A percentile compares a stretch with the other conserved stretches of the same genome.
These are phyloP conservation scores for Talaromyces pinophilus DNA, from an alignment of 2,329 filamentous ascomycete genomes.

Conservation along the genomic window DNA sequence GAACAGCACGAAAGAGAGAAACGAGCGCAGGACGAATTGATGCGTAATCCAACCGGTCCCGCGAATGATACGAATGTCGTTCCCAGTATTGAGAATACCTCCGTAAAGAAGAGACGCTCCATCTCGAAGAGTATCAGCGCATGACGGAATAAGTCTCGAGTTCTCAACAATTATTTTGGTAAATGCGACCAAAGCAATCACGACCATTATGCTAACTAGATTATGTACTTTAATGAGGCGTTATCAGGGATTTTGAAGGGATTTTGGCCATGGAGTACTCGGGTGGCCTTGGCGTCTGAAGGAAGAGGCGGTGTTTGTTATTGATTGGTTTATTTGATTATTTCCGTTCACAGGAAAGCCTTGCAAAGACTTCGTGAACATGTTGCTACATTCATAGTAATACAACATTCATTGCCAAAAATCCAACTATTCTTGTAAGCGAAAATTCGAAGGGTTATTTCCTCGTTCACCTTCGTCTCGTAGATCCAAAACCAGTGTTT, in stretches of 20 bases:
- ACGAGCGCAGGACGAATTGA: slow-evolving; percentile 45
- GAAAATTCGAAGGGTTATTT: background rate
- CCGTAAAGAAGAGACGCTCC: slow-evolving; percentile 24
- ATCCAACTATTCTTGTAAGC: background rate
- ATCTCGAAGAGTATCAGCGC: slow-evolving; percentile 31
- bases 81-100: slow-evolving; percentile 37
- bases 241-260: background rate
- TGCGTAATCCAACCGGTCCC: slow-evolving; percentile 44
- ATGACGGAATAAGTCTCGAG: background rate
- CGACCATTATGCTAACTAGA: slow-evolving; percentile 2
- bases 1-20: slow-evolving; percentile 50
- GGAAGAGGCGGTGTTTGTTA: background rate
- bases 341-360: background rate
- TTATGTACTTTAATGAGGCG: slow-evolving; percentile 16
- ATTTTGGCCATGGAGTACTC: background rate
- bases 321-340: background rate
- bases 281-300: background rate
- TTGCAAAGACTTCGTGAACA: background rate
- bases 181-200: background rate
- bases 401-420: background rate
- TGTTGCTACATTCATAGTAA: slow-evolving; percentile 12
- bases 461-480: slow-evolving; percentile 40
- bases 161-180: background rate
- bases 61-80: slow-evolving; percentile 30
- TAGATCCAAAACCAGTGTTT: slow-evolving; percentile 51